Conservation (phyloP, 75 land plant species). For the Chamaecyparis obtusa region DNA sequence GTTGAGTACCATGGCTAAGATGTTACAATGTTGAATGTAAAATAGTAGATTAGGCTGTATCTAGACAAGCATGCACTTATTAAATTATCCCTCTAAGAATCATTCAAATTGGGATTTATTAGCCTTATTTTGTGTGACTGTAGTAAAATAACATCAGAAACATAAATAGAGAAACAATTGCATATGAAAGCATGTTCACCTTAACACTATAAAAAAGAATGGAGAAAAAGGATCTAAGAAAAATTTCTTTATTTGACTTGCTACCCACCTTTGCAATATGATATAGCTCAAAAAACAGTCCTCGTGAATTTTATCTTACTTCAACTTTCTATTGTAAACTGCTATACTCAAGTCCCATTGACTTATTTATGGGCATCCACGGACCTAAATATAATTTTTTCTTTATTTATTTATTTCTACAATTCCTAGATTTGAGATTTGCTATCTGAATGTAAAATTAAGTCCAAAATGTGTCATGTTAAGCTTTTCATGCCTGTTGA, state of each 20-base stretch:
- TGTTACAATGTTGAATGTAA: not conserved
- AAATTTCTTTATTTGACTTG: not conserved
- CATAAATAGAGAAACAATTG: not conserved
- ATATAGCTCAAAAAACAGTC: not conserved
- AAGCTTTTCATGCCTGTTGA: no score
- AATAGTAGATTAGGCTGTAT: not conserved
- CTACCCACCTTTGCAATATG: not conserved
- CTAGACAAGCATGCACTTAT: not conserved
- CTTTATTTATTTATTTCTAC: no score
- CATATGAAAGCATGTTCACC: not conserved
- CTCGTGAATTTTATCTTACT: not conserved
- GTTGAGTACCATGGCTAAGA: not conserved
- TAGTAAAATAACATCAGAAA: not conserved
- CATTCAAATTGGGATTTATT: not conserved
- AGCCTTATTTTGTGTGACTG: not conserved
- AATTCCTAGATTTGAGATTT: not conserved
- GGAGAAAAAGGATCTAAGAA: not conserved
- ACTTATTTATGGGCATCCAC: no score
- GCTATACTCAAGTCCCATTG: no score
- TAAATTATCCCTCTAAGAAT: not conserved
- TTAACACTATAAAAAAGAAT: not conserved
- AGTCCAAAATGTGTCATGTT: not conserved
- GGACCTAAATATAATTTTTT: no score
- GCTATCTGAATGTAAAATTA: not conserved
- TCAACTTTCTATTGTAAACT: no score